Percentiles rank a stretch among this genome's conserved stretches.
phyloP scores from a whole-genome alignment of 441 rosid genomes.

The Rhodomyrtus psidioides region DNA sequence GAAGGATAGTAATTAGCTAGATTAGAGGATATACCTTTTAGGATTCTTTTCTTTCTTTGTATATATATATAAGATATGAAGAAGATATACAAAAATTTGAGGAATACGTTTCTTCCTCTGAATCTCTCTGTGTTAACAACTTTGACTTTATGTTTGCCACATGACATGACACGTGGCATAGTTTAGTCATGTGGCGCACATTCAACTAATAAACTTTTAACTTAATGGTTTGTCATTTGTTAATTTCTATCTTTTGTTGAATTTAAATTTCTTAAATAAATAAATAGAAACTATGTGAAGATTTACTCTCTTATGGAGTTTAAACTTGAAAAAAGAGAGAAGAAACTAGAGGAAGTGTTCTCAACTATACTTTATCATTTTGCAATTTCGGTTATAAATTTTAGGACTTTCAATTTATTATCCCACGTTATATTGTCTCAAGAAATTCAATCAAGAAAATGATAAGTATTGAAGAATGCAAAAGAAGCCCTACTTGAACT shows the following conservation, averaged over 20 bases:
- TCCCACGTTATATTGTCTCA: neutral
- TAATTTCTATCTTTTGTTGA: neutral
- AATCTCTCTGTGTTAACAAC: too few relatives aligned
- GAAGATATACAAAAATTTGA: too few relatives aligned
- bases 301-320: neutral
- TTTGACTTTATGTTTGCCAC: too few relatives aligned
- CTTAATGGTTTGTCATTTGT: neutral
- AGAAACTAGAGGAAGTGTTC: neutral
- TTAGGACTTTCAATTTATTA: neutral
- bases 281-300: neutral
- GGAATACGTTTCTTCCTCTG: too few relatives aligned
- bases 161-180: too few relatives aligned
- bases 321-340: neutral
- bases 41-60: too few relatives aligned
- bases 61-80: too few relatives aligned
- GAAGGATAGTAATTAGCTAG: too few relatives aligned
- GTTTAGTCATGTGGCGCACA: neutral
- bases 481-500: neutral
- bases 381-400: neutral
- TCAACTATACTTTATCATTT: neutral
- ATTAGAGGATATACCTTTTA: too few relatives aligned
- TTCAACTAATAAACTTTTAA: neutral
- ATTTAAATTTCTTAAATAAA: neutral
- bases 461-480: neutral
- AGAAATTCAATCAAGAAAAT: neutral